phyloP scores from a whole-genome alignment of 2,329 filamentous ascomycete species.

The Penicillium paneum region DNA sequence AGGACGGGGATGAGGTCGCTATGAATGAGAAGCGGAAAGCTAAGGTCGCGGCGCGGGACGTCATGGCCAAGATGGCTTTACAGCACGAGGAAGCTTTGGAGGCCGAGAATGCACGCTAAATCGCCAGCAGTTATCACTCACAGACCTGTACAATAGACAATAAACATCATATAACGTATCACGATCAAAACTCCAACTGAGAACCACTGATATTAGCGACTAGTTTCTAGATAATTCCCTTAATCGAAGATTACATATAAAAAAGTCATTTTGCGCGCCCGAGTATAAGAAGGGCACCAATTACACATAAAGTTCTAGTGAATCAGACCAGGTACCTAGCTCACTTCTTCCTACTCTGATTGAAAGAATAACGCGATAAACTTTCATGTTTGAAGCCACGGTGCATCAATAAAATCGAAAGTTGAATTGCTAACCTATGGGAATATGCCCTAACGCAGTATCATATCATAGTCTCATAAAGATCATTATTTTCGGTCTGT shows the following conservation, averaged over 20 bases:
- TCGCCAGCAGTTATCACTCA: neutral
- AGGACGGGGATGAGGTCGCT: constrained; percentile 8
- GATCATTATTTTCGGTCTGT: neutral
- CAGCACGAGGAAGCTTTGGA: constrained; percentile 42
- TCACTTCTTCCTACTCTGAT: too few relatives aligned
- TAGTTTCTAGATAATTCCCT: neutral
- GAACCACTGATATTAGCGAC: neutral
- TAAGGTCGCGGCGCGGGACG: constrained; percentile 35
- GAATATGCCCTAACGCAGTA: neutral
- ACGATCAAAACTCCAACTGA: neutral
- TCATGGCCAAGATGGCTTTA: constrained; percentile 36
- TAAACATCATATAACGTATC: too few relatives aligned
- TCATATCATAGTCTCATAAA: constrained; percentile 1
- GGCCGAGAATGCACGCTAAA: constrained; percentile 24
- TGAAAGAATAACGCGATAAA: too few relatives aligned
- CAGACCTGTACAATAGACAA: constrained; percentile 1
- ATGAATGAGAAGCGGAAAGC: constrained; percentile 31
- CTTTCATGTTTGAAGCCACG: neutral
- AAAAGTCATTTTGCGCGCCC: too few relatives aligned
- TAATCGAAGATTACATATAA: neutral
- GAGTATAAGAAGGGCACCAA: too few relatives aligned
- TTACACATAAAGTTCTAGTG: neutral
- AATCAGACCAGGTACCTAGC: too few relatives aligned
- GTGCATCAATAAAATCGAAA: neutral
- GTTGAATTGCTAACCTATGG: neutral